phyloP scores from a whole-genome alignment of 768 basidiomycete species.

The Collybiopsis confluens region DNA sequence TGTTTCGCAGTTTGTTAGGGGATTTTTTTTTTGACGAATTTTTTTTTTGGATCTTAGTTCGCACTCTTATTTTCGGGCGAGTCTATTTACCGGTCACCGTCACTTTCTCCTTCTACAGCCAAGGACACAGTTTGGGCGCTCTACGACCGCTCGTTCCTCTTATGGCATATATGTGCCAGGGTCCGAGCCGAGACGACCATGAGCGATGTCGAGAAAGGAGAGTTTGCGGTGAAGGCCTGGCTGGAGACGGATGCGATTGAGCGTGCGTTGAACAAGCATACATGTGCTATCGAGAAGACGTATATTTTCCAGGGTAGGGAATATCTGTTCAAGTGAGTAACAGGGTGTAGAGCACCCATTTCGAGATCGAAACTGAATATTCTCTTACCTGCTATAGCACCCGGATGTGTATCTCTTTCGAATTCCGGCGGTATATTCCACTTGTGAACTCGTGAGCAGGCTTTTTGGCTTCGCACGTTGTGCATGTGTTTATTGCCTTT shows the following conservation, averaged over 20 bases:
- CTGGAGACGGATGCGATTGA: slow-evolving; percentile 67
- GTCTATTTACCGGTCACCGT: slow-evolving; percentile 36
- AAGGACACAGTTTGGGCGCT: slow-evolving; percentile 78
- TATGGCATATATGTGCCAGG: slow-evolving; percentile 71
- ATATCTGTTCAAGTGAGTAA: slow-evolving; percentile 74
- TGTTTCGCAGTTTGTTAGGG: not conserved
- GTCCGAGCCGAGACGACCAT: slow-evolving; percentile 42
- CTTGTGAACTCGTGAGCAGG: slow-evolving; percentile 48
- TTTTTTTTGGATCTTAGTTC: slow-evolving; percentile 36
- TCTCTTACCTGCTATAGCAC: slow-evolving; percentile 39
- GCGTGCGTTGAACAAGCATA: slow-evolving; percentile 55
- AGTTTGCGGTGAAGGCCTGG: slow-evolving; percentile 68
- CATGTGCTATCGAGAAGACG: slow-evolving; percentile 61
- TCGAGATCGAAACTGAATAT: too few relatives aligned
- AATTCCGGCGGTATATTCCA: slow-evolving; percentile 63
- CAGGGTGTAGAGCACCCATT: not conserved
- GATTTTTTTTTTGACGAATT: not conserved
- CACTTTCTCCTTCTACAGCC: slow-evolving; percentile 25
- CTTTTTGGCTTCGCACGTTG: too few relatives aligned
- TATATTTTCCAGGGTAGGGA: slow-evolving; percentile 70
- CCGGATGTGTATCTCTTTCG: slow-evolving; percentile 66
- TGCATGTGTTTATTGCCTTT: too few relatives aligned
- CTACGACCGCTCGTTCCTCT: slow-evolving; percentile 60
- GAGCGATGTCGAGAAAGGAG: slow-evolving; percentile 48
- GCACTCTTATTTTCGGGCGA: slow-evolving; percentile 77